These are phyloP conservation scores for Entomortierella parvispora DNA, from an alignment of 192 early-diverging fungal genomes.

Conservation along the genomic window DNA sequence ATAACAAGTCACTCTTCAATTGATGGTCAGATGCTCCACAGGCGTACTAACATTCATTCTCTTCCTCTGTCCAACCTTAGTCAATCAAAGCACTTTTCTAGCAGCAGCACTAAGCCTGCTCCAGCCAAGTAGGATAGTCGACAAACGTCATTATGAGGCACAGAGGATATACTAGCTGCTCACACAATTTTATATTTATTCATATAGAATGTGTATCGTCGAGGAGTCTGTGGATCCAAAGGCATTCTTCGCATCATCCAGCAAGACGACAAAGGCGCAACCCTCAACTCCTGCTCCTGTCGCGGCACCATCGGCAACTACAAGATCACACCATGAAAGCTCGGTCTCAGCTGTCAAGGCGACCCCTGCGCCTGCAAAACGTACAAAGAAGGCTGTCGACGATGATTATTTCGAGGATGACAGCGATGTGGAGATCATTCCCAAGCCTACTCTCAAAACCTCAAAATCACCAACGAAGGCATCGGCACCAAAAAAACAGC, in stretches of 20 bases:
- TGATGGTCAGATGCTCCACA: neutral
- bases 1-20: neutral
- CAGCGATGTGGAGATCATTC: conserved; percentile 29
- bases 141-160: too few species aligned
- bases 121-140: conserved; percentile 17
- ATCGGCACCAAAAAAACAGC: neutral
- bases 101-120: neutral
- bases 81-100: conserved; percentile 40
- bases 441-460: conserved; percentile 8
- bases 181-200: too few species aligned
- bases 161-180: too few species aligned
- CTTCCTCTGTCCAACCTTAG: neutral
- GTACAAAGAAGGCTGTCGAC: conserved; percentile 13
- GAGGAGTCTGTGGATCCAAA: conserved; percentile 40
- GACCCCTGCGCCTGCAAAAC: conserved; percentile 6
- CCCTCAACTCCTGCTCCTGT: conserved; percentile 2
- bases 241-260: conserved; percentile 34
- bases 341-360: neutral
- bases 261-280: conserved; percentile 18
- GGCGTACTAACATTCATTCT: neutral
- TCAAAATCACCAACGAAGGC: conserved; percentile 11
- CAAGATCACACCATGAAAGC: neutral
- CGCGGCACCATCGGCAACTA: neutral
- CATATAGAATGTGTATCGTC: conserved; percentile 5
- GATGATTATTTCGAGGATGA: conserved; percentile 41